Percentiles rank a stretch among this genome's conserved stretches.
Evolutionary conservation across 768 basidiomycete genomes (phyloP).

Genomic region (Hortiboletus campestris): DNA sequence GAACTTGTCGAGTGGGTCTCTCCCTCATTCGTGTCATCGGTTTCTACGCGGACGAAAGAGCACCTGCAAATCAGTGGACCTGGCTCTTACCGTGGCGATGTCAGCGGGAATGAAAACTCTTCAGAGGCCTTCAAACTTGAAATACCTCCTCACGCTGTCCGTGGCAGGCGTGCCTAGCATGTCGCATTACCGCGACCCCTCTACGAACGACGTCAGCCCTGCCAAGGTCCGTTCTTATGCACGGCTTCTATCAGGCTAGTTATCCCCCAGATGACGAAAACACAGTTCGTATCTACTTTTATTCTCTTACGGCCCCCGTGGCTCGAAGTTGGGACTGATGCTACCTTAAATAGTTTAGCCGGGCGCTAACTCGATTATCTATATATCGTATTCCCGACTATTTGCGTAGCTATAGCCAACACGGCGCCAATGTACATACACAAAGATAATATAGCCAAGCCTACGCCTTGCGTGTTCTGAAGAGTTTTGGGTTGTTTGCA

Average conservation of each 20-base stretch:
- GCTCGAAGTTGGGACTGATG: slow-evolving; percentile 5
- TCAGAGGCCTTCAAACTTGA: slow-evolving; percentile 9
- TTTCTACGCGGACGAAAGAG: slow-evolving; percentile 20
- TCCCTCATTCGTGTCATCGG: slow-evolving; percentile 18
- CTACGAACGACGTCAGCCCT: slow-evolving; percentile 5
- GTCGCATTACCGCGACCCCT: slow-evolving; percentile 3
- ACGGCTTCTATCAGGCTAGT: slow-evolving; percentile 1
- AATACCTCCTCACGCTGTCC: not conserved
- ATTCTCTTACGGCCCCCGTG: slow-evolving; percentile 13
- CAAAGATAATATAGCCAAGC: slow-evolving; percentile 8
- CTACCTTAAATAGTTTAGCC: slow-evolving; percentile 13
- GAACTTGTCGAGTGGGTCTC: slow-evolving; percentile 23
- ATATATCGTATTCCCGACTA: slow-evolving; percentile 22
- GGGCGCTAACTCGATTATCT: slow-evolving; percentile 23
- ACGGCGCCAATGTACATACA: slow-evolving; percentile 20
- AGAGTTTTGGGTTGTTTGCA: not conserved
- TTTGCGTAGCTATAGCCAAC: slow-evolving; percentile 2
- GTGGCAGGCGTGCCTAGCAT: slow-evolving; percentile 7
- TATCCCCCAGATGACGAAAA: slow-evolving; percentile 8
- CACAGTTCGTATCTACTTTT: slow-evolving; percentile 5
- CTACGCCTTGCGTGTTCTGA: not conserved
- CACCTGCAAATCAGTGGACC: slow-evolving; percentile 12
- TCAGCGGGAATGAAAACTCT: slow-evolving; percentile 31
- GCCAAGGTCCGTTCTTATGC: slow-evolving; percentile 8
- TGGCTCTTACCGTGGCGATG: slow-evolving; percentile 28